Evolutionary conservation across 306 rosid genomes (phyloP).

Genomic region (Pyrus pyrifolia): DNA sequence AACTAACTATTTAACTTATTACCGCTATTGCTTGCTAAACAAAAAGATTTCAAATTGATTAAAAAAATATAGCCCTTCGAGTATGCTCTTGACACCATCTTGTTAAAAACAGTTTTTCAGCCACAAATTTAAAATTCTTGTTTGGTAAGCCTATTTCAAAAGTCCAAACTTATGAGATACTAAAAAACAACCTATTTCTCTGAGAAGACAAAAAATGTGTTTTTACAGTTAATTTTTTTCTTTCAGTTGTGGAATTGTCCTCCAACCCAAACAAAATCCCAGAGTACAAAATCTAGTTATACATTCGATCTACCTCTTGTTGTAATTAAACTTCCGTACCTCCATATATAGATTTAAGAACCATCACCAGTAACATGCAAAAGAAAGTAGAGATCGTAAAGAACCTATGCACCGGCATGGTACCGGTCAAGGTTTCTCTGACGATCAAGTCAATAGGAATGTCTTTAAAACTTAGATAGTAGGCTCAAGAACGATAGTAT

Average conservation of each 20-base stretch:
- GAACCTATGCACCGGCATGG: neutral
- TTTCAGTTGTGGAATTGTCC: neutral
- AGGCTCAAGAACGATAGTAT: neutral
- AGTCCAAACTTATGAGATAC: neutral
- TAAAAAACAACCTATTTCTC: neutral
- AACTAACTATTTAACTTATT: too few relatives aligned
- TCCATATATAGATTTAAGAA: too few relatives aligned
- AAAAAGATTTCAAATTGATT: too few relatives aligned
- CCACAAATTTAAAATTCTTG: neutral
- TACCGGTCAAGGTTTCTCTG: neutral
- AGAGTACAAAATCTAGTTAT: too few relatives aligned
- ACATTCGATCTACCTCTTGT: neutral
- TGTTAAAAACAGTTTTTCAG: neutral
- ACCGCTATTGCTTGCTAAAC: too few relatives aligned
- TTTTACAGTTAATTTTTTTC: too few relatives aligned
- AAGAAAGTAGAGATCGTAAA: neutral
- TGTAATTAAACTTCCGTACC: neutral
- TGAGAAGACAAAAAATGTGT: neutral
- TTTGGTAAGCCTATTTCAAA: neutral
- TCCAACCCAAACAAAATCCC: too few relatives aligned
- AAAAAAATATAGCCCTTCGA: too few relatives aligned
- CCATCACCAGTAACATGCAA: neutral
- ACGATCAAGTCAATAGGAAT: neutral
- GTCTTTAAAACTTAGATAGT: neutral
- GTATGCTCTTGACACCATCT: neutral